Base-by-base conservation (phyloP, 176 grass and related monocot genomes). In the Aechmea fasciata region DNA sequence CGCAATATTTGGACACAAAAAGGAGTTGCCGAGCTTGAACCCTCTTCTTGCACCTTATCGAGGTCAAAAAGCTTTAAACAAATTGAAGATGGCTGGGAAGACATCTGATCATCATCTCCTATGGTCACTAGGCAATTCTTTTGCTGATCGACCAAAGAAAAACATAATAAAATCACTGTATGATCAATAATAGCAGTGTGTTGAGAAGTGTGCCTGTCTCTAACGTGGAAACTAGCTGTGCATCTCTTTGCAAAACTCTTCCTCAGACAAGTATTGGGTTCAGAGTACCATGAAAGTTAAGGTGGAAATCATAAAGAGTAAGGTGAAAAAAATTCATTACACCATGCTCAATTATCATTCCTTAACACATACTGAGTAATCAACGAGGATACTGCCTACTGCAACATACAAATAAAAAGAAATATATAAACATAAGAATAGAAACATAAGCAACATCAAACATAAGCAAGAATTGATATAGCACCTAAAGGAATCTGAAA, bases 61-160 rank as follows among this genome's bases (percentile, higher is more conserved):
- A 99, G 94, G 63, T 99, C 84, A 0, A 99, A 93, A 78, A 99
- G 82, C 83, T 99, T 99, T 28, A 93, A 79, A 73, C 89, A 99
- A 13, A 93, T 81, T 72, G 87, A 81, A 17, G 84, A 89, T 69
- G 73, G 77, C 54, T 86, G 84, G 10, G 89, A 82, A 74, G 90
- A 84, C 64, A 81, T 69, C 68, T 87, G 87, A 71, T 93, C 85
- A 87, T 99, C 94, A 49, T 93, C 82, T 78, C 94, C 94, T 73
- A 99, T 77, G 20, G 87, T 93, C 64, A 88, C 80, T 57, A 99
- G 84, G 71, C 85, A 81, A 87, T 93, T 93, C 49, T 69, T 87
- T 99, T 99, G 90, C 87, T 99, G 82, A 72, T 75, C 61, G 79
- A 63, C 72, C 13, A 86, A 81, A 57, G 19, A 26, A 47, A 66